These are phyloP conservation scores for Mycena amicta DNA, from an alignment of 768 basidiomycete genomes.

Conservation along the genomic window DNA sequence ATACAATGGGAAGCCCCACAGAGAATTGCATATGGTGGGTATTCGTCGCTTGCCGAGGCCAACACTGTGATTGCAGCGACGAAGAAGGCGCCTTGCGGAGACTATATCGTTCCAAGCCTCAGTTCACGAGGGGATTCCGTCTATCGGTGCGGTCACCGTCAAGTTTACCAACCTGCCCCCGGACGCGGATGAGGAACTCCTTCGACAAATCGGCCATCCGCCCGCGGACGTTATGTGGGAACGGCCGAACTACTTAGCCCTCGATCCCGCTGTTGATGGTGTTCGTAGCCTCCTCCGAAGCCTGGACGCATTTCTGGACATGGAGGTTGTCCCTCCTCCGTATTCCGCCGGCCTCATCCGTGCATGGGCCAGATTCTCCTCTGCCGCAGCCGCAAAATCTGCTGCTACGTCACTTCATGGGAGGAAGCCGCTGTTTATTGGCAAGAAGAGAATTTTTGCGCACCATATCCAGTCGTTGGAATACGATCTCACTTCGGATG, in stretches of 20 bases:
- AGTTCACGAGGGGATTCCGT: constrained; percentile 59
- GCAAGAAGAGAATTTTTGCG: constrained; percentile 49
- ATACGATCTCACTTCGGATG: constrained; percentile 41
- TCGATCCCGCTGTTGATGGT: constrained; percentile 39
- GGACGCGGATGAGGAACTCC: constrained; percentile 39
- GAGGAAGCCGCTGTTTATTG: constrained; percentile 47
- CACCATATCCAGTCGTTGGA: constrained; percentile 56
- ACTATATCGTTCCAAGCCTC: constrained; percentile 47
- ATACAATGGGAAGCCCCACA: constrained; percentile 63
- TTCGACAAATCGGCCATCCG: constrained; percentile 49
- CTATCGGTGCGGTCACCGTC: constrained; percentile 61
- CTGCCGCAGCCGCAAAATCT: constrained; percentile 51
- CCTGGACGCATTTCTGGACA: constrained; percentile 34
- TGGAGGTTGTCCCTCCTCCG: constrained; percentile 54
- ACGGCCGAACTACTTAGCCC: constrained; percentile 50
- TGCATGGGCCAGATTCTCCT: constrained; percentile 59
- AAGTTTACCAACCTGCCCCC: constrained; percentile 58
- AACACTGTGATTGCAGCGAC: constrained; percentile 50
- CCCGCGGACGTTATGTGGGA: constrained; percentile 52
- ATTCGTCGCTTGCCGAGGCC: constrained; percentile 50
- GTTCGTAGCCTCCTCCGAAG: constrained; percentile 43
- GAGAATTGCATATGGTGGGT: constrained; percentile 65
- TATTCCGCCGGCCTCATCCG: constrained; percentile 51
- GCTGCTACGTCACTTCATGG: constrained; percentile 52
- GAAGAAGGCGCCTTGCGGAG: constrained; percentile 37